Percentiles rank a stretch among this genome's conserved stretches.
phyloP scores from a whole-genome alignment of 768 basidiomycete species.

The Trametes sanguinea region DNA sequence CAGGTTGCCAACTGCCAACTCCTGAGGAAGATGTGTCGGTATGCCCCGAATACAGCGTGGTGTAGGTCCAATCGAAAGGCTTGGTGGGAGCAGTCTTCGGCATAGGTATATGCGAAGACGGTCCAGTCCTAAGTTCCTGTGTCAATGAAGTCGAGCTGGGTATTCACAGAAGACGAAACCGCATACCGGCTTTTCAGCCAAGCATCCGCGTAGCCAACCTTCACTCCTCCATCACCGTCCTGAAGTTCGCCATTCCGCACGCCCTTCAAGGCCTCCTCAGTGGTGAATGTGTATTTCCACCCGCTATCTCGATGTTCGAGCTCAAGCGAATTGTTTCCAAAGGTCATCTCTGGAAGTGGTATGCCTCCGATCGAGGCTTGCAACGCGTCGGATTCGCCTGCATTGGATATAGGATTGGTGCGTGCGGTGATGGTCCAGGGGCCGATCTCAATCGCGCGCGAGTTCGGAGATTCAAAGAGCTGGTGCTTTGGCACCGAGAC shows the following conservation, averaged over 20 bases:
- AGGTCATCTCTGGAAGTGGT: constrained; percentile 96
- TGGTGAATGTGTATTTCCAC: constrained; percentile 67
- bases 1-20: constrained; percentile 48
- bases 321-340: constrained; percentile 77
- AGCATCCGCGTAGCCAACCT: constrained; percentile 91
- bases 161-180: background rate
- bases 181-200: constrained; percentile 88
- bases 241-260: constrained; percentile 79
- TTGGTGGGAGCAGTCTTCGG: constrained; percentile 76
- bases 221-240: constrained; percentile 87
- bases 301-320: constrained; percentile 66
- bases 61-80: constrained; percentile 98
- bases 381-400: constrained; percentile 69
- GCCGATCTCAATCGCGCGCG: constrained; percentile 65
- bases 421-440: constrained; percentile 71
- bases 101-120: constrained; percentile 63
- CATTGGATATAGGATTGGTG: constrained; percentile 80
- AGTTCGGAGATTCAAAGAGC: constrained; percentile 67
- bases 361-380: constrained; percentile 62
- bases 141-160: background rate
- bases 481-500: constrained; percentile 60
- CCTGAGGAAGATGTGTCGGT: constrained; percentile 23
- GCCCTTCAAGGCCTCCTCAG: constrained; percentile 62
- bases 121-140: constrained; percentile 61
- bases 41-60: constrained; percentile 81